Evolutionary conservation across 768 basidiomycete species (phyloP).

Genomic region (Suillus alpinus): DNA sequence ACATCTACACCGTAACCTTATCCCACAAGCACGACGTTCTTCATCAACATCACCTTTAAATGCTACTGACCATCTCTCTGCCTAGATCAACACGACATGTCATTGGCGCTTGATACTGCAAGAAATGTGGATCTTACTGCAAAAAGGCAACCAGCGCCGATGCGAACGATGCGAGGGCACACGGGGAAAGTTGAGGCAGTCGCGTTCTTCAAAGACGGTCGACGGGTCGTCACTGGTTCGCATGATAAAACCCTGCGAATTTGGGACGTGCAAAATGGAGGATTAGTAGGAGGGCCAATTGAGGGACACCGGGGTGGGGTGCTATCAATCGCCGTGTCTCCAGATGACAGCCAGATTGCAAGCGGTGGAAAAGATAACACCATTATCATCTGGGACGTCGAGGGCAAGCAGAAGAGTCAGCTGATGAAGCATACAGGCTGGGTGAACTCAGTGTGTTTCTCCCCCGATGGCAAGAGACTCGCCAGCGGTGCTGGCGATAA

Average conservation of each 20-base stretch:
- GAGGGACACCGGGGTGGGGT: neutral
- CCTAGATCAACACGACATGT: neutral
- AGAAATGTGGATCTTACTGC: neutral
- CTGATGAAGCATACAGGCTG: too few relatives aligned
- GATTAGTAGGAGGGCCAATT: neutral
- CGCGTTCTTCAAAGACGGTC: neutral
- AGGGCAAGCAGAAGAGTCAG: neutral
- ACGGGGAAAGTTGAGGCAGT: neutral
- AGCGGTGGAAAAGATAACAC: neutral
- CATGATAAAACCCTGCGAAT: neutral
- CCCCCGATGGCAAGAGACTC: constrained; percentile 39
- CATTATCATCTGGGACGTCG: neutral
- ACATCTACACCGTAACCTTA: neutral
- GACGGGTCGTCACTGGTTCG: neutral
- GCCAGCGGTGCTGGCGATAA: constrained; percentile 38
- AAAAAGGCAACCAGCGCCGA: neutral
- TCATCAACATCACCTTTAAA: neutral
- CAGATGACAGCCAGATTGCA: neutral
- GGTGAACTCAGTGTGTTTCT: constrained; percentile 20
- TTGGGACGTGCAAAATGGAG: neutral
- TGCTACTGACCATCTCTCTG: neutral
- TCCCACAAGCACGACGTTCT: neutral
- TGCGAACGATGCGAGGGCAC: neutral
- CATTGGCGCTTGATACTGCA: neutral
- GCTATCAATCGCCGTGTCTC: neutral